These are phyloP conservation scores for Meripilus lineatus DNA, from an alignment of 1,284 basidiomycete species.

Conservation along the genomic window DNA sequence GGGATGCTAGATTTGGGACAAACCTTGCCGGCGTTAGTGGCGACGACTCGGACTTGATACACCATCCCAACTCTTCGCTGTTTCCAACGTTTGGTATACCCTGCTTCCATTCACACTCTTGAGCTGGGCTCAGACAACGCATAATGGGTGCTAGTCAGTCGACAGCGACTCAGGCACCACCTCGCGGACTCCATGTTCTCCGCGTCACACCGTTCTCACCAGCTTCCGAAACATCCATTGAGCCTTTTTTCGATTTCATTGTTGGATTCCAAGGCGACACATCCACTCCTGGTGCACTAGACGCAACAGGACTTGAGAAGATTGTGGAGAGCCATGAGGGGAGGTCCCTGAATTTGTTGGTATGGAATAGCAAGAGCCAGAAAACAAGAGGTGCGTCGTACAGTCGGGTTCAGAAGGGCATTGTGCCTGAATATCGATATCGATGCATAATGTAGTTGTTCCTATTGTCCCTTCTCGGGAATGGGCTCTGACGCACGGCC, in stretches of 20 bases:
- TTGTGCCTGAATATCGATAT: conserved; percentile 3
- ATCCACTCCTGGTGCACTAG: conserved; percentile 52
- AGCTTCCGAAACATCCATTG: conserved; percentile 80
- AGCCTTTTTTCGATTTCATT: conserved; percentile 97
- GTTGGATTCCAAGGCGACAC: conserved; percentile 81
- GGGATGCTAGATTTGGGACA: too few relatives aligned
- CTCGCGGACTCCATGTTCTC: conserved; percentile 76
- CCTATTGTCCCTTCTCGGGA: conserved; percentile 78
- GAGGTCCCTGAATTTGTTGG: conserved; percentile 69
- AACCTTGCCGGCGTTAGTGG: too few relatives aligned
- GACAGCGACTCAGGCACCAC: conserved; percentile 49
- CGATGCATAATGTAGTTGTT: conserved; percentile 53
- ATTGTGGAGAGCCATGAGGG: conserved; percentile 89
- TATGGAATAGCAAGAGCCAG: conserved; percentile 91
- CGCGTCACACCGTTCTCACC: conserved; percentile 86
- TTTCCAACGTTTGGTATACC: too few relatives aligned
- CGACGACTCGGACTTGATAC: too few relatives aligned
- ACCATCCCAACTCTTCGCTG: too few relatives aligned
- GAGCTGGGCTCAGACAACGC: neutral
- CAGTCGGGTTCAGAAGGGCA: neutral
- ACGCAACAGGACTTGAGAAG: conserved; percentile 70
- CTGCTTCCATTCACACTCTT: neutral
- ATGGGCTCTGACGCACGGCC: conserved; percentile 59
- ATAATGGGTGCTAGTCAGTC: conserved; percentile 75
- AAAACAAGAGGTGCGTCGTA: conserved; percentile 71